Percentiles rank a stretch among this genome's conserved stretches.
These are phyloP conservation scores for Aspergillus udagawae DNA, from an alignment of 2,329 filamentous ascomycete genomes.

Conservation along the genomic window DNA sequence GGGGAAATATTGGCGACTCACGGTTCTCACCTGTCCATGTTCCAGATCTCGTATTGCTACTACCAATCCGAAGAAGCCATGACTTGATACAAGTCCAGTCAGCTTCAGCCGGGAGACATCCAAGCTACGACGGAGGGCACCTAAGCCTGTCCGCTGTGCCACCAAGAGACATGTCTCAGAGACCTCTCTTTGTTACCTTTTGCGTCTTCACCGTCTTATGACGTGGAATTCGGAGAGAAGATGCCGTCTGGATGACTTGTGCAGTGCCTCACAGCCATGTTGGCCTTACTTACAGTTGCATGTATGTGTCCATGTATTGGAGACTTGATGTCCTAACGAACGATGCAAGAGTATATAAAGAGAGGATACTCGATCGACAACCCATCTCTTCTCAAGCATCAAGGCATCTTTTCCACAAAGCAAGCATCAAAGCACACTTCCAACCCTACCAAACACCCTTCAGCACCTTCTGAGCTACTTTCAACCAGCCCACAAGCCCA, in stretches of 20 bases:
- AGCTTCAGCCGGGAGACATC: background rate
- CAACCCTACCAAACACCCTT: background rate
- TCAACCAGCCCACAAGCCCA: conserved; percentile 11
- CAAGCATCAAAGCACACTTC: background rate
- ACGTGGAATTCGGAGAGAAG: background rate
- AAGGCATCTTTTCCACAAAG: background rate
- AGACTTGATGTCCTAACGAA: background rate
- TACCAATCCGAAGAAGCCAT: conserved; percentile 5
- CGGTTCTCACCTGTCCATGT: conserved; percentile 4
- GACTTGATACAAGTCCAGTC: background rate
- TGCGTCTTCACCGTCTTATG: background rate
- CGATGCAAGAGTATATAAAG: conserved; percentile 1
- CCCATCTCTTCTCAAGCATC: background rate
- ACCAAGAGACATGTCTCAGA: background rate
- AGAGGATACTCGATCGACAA: background rate
- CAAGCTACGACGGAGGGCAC: background rate
- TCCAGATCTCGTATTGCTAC: conserved; percentile 25
- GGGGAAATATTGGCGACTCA: conserved; percentile 5
- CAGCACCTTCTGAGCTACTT: background rate
- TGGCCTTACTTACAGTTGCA: background rate
- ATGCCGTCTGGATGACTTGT: background rate
- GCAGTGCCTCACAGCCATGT: background rate
- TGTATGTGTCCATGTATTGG: background rate
- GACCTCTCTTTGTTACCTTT: background rate
- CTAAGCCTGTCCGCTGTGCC: background rate